Percentiles rank a stretch among this genome's conserved stretches.
phyloP scores from a whole-genome alignment of 805 yeast species.

The Wickerhamiella qilinensis region DNA sequence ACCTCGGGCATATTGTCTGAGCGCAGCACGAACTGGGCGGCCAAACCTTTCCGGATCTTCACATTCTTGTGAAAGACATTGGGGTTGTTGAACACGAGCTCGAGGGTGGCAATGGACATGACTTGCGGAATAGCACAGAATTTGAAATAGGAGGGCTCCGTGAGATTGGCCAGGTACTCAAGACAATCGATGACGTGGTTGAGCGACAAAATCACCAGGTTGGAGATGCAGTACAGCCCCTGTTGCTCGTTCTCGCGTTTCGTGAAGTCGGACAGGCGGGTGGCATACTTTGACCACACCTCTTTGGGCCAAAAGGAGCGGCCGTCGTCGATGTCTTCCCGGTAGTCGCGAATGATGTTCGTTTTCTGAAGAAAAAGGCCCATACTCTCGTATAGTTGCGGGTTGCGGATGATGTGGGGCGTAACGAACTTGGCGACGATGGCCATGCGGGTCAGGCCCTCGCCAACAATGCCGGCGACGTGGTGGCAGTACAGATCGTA shows the following conservation, averaged over 20 bases:
- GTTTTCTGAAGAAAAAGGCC: slow-evolving; percentile 92
- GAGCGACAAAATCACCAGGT: slow-evolving; percentile 65
- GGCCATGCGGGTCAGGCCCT: slow-evolving; percentile 75
- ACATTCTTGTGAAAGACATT: slow-evolving; percentile 52
- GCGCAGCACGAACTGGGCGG: slow-evolving; percentile 57
- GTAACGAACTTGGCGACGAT: slow-evolving; percentile 61
- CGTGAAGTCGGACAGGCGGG: slow-evolving; percentile 39
- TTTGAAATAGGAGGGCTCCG: slow-evolving; percentile 69
- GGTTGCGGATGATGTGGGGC: slow-evolving; percentile 33
- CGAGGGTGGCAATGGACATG: slow-evolving; percentile 94
- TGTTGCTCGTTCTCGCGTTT: slow-evolving; percentile 30
- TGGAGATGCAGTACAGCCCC: slow-evolving; percentile 66
- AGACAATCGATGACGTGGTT: slow-evolving; percentile 63
- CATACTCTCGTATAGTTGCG: slow-evolving; percentile 63
- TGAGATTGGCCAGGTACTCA: slow-evolving; percentile 54
- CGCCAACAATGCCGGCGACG: slow-evolving; percentile 97
- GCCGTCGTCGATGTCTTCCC: slow-evolving; percentile 82
- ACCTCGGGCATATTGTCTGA: slow-evolving; percentile 64
- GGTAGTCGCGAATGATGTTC: slow-evolving; percentile 86
- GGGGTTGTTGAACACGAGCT: slow-evolving; percentile 69
- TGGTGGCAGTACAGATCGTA: slow-evolving; percentile 88
- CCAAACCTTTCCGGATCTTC: slow-evolving; percentile 80
- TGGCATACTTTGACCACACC: slow-evolving; percentile 75
- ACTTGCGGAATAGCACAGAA: slow-evolving; percentile 98
- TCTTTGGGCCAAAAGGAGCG: slow-evolving; percentile 95